Conservation (phyloP, 2,329 filamentous ascomycete species). For the Monosporascus sp. region DNA sequence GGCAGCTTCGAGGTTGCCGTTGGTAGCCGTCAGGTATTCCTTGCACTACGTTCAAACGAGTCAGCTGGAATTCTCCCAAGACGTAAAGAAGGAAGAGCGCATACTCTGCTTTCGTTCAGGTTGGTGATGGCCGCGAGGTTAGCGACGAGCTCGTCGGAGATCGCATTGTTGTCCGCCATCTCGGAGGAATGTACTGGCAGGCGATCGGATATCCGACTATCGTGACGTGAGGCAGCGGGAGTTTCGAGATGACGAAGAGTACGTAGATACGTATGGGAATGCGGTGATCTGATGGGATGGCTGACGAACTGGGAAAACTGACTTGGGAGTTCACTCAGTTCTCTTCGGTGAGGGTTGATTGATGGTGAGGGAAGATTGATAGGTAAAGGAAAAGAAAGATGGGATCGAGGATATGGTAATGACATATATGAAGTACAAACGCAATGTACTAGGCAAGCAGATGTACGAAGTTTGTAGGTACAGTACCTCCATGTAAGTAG, state of each 20-base stretch:
- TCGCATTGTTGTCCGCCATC: neutral
- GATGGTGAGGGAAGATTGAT: neutral
- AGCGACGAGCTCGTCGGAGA: constrained; percentile 7
- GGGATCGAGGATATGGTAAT: neutral
- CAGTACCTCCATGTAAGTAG: neutral
- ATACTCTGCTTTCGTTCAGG: constrained; percentile 10
- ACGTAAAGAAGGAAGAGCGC: neutral
- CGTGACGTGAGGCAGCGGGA: too few relatives aligned
- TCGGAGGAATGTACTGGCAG: neutral
- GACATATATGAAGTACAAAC: neutral
- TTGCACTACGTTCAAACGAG: constrained; percentile 32
- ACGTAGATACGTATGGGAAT: neutral
- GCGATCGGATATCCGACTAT: too few relatives aligned
- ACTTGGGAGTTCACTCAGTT: neutral
- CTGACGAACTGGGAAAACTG: neutral
- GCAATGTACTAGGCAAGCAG: neutral
- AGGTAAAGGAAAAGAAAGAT: neutral
- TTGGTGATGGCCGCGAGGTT: constrained; percentile 30
- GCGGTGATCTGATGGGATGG: neutral
- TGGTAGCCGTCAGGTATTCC: constrained; percentile 61
- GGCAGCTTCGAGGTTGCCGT: constrained; percentile 63
- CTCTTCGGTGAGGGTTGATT: neutral
- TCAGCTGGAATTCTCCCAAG: constrained; percentile 3
- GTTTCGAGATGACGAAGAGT: neutral
- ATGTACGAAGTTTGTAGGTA: neutral